A percentile compares a stretch with the other conserved stretches of the same genome.
Conservation (phyloP, 148 eudicot species). For the Fagopyrum tataricum region DNA sequence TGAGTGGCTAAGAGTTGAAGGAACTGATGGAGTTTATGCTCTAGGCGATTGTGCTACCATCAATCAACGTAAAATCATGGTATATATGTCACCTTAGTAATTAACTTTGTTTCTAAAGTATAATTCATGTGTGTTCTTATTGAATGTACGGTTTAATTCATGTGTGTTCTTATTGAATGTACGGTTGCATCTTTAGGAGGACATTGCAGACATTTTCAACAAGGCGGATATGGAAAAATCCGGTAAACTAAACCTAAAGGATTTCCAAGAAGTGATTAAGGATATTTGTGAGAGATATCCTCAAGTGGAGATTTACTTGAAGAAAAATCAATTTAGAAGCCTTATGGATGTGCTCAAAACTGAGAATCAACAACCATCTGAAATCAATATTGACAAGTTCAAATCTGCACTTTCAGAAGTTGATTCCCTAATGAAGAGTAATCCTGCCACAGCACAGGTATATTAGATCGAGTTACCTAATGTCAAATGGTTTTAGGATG, state of each 20-base stretch:
- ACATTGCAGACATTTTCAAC: conserved; percentile 59
- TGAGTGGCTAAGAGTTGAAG: conserved; percentile 80
- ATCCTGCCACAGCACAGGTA: conserved; percentile 99
- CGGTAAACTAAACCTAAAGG: conserved; percentile 38
- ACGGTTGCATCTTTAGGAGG: conserved; percentile 36
- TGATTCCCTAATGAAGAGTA: conserved; percentile 72
- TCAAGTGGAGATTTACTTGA: conserved; percentile 51
- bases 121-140: too few relatives aligned
- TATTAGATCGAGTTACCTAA: too few relatives aligned
- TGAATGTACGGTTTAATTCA: too few relatives aligned
- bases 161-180: too few relatives aligned
- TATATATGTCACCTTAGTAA: conserved; percentile 15
- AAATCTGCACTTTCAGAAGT: conserved; percentile 61
- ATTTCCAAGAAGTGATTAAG: conserved; percentile 29
- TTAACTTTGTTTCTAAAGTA: too few relatives aligned
- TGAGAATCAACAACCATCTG: neutral
- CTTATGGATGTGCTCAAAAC: conserved; percentile 29
- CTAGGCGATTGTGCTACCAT: conserved; percentile 72
- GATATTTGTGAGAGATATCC: conserved; percentile 56
- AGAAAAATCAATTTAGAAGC: conserved; percentile 38
- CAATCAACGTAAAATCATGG: conserved; percentile 67
- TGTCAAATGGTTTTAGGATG: neutral
- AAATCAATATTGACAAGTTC: conserved; percentile 51
- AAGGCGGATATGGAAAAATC: conserved; percentile 91
- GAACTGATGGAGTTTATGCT: conserved; percentile 47